These are phyloP conservation scores for Tolypocladium ovalisporum DNA, from an alignment of 2,329 filamentous ascomycete species.

Conservation along the genomic window DNA sequence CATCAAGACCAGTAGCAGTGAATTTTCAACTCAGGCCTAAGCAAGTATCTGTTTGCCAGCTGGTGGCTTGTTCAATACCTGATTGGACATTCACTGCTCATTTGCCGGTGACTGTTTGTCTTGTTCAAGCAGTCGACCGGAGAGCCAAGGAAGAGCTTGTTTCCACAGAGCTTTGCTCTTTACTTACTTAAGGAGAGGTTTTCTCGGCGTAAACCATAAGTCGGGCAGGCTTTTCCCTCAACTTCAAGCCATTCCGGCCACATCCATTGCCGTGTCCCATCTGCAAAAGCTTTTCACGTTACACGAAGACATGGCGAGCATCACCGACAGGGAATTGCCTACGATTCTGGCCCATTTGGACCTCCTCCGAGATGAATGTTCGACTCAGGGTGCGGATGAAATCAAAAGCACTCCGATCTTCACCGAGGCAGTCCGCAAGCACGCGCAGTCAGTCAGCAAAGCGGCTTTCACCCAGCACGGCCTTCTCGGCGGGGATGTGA, in stretches of 20 bases:
- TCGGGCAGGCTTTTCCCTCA: not conserved
- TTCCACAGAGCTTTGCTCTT: not conserved
- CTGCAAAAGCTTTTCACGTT: not conserved
- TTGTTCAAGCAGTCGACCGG: not conserved
- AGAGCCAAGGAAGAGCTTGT: not conserved
- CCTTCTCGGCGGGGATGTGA: conserved; percentile 6
- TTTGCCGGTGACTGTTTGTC: not conserved
- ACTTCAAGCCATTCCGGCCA: too few species aligned
- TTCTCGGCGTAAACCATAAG: too few species aligned
- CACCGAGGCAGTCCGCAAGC: conserved; percentile 5
- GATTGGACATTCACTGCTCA: not conserved
- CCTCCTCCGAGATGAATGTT: not conserved
- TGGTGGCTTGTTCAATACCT: not conserved
- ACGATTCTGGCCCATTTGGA: conserved; percentile 1
- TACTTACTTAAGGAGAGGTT: not conserved
- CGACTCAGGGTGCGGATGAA: conserved; percentile 3
- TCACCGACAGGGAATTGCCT: not conserved
- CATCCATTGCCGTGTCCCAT: not conserved
- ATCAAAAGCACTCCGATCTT: conserved; percentile 8
- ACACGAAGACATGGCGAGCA: not conserved
- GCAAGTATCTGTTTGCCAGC: not conserved
- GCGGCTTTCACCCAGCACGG: conserved; percentile 7
- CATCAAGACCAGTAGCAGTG: not conserved
- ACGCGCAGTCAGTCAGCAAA: not conserved
- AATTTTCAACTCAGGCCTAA: not conserved